Percentiles rank a stretch among this genome's conserved stretches.
Evolutionary conservation across 208 protist species (phyloP).

Genomic region (Tritrichomonas foetus): DNA sequence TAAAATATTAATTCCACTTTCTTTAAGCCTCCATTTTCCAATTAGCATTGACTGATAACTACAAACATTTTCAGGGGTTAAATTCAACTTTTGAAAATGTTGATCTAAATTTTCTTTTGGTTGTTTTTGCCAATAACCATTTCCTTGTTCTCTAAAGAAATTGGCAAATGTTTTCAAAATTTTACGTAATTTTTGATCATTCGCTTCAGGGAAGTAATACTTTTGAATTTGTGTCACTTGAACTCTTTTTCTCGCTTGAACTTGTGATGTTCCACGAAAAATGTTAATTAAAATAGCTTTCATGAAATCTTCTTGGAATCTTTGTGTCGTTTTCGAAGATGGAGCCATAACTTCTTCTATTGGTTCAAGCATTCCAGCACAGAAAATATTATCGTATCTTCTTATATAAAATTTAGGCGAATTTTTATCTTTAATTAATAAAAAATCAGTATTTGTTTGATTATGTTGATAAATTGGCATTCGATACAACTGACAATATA

Average conservation of each 20-base stretch:
- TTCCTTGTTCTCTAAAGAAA: background rate
- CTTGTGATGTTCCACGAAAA: background rate
- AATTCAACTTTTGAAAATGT: background rate
- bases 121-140: background rate
- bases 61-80: conserved; percentile 27
- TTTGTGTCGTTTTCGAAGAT: background rate
- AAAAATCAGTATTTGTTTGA: background rate
- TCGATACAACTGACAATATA: background rate
- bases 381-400: background rate
- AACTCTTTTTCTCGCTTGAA: background rate
- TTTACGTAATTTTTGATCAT: conserved; percentile 18
- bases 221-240: background rate
- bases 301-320: background rate
- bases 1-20: background rate
- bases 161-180: background rate
- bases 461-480: background rate
- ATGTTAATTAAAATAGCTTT: background rate
- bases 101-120: background rate
- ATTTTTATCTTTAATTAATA: background rate
- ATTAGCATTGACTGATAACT: conserved; percentile 19
- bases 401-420: background rate
- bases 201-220: background rate
- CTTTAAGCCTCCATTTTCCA: background rate
- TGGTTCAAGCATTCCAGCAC: conserved; percentile 1
- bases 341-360: background rate